These are phyloP conservation scores for Aspergillus hortae DNA, from an alignment of 2,329 filamentous ascomycete genomes.

Conservation along the genomic window DNA sequence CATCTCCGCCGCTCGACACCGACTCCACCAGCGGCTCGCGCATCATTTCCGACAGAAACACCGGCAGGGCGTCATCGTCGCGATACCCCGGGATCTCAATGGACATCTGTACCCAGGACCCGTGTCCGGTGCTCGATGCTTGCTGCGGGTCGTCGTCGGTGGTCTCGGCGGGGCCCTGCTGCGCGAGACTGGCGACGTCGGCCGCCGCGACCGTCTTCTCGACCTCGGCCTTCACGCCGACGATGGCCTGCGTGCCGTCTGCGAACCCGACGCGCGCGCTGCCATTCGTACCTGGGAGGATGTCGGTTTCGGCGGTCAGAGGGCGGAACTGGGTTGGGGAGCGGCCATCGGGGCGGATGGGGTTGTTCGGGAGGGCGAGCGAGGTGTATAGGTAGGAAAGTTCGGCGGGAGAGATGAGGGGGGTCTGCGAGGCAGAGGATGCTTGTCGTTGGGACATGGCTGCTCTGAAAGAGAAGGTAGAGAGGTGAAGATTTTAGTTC, in stretches of 20 bases:
- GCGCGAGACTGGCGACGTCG: constrained; percentile 37
- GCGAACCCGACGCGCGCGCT: constrained; percentile 91
- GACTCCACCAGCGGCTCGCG: constrained; percentile 72
- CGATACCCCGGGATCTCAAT: constrained; percentile 88
- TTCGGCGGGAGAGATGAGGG: constrained; percentile 87
- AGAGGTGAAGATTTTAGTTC: no score
- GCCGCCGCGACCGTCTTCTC: constrained; percentile 60
- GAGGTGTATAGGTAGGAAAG: constrained; percentile 91
- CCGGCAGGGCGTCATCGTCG: constrained; percentile 85
- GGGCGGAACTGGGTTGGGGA: constrained; percentile 83
- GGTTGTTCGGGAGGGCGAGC: constrained; percentile 67
- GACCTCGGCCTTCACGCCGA: constrained; percentile 92
- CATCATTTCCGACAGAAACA: constrained; percentile 85
- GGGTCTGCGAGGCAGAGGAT: constrained; percentile 40
- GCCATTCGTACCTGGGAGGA: constrained; percentile 85
- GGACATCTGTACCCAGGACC: constrained; percentile 80
- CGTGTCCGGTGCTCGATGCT: constrained; percentile 41
- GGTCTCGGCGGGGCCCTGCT: constrained; percentile 23
- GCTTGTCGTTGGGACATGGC: constrained; percentile 63
- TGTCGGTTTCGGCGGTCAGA: constrained; percentile 81
- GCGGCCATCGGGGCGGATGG: constrained; percentile 86
- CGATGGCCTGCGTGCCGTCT: constrained; percentile 92
- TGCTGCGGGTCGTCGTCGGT: constrained; percentile 24
- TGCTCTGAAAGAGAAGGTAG: neutral
- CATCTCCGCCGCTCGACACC: constrained; percentile 69